Evolutionary conservation across 2,329 filamentous ascomycete genomes (phyloP).

Genomic region (Aspergillus caelatus): DNA sequence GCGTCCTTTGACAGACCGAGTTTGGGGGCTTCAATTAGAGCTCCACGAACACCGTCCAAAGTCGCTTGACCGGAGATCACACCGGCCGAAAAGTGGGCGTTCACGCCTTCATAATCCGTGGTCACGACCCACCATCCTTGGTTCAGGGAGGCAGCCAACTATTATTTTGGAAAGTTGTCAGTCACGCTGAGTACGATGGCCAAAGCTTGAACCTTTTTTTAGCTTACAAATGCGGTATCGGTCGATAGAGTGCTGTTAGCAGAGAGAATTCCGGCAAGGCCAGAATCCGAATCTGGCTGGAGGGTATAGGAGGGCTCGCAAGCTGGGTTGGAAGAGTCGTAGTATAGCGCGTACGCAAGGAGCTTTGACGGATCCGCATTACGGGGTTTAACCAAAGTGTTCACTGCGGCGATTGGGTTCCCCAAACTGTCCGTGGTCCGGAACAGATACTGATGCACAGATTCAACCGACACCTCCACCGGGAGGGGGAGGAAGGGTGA

Average conservation of each 20-base stretch:
- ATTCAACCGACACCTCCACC: slow-evolving; percentile 16
- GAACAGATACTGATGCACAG: slow-evolving; percentile 20
- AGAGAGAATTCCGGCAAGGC: slow-evolving; percentile 20
- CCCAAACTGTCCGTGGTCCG: slow-evolving; percentile 22
- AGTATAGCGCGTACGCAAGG: slow-evolving; percentile 45
- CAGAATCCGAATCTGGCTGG: slow-evolving; percentile 3
- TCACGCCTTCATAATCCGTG: slow-evolving; percentile 50
- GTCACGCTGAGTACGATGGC: slow-evolving; percentile 31
- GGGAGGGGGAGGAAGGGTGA: slow-evolving; percentile 14
- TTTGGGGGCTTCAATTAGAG: slow-evolving; percentile 35
- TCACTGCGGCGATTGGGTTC: slow-evolving; percentile 28
- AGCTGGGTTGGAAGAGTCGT: slow-evolving; percentile 22
- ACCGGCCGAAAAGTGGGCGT: slow-evolving; percentile 45
- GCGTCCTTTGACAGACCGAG: slow-evolving; percentile 18
- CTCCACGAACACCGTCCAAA: slow-evolving; percentile 46
- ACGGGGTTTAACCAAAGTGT: slow-evolving; percentile 39
- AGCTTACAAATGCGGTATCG: slow-evolving; percentile 16
- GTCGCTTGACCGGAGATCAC: slow-evolving; percentile 47
- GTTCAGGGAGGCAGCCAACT: slow-evolving; percentile 37
- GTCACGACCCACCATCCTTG: slow-evolving; percentile 51
- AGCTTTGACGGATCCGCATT: slow-evolving; percentile 30
- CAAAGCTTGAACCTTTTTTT: neutral
- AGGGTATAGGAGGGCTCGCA: slow-evolving; percentile 26
- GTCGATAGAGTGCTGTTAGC: slow-evolving; percentile 23
- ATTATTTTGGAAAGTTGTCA: slow-evolving; percentile 6